Conservation (phyloP, 768 basidiomycete genomes). For the Collybia mongolica region DNA sequence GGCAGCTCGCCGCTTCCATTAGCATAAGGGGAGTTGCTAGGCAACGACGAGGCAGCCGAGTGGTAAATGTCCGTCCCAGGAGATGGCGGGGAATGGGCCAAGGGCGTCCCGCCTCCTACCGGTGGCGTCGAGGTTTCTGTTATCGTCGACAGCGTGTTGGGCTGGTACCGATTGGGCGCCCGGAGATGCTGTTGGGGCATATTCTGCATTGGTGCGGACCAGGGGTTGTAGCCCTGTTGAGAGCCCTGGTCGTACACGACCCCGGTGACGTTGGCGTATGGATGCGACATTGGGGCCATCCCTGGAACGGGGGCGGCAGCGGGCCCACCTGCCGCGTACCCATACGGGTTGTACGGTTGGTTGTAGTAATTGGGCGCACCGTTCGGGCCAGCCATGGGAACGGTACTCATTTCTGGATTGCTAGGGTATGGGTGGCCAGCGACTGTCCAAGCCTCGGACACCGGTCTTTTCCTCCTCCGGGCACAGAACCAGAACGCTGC, state of each 20-base stretch:
- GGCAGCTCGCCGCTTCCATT: too few species aligned
- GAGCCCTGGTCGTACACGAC: slow-evolving; percentile 7
- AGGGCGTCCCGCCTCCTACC: slow-evolving; percentile 7
- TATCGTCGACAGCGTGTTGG: slow-evolving; percentile 16
- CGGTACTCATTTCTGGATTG: slow-evolving; percentile 2
- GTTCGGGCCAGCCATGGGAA: not conserved
- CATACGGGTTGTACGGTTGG: not conserved
- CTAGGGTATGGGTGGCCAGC: slow-evolving; percentile 17
- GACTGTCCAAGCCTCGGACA: slow-evolving; percentile 34
- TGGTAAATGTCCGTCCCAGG: slow-evolving; percentile 5
- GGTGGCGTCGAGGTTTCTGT: slow-evolving; percentile 17
- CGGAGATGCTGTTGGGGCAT: slow-evolving; percentile 14
- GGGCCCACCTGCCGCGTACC: slow-evolving; percentile 2
- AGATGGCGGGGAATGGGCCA: slow-evolving; percentile 12
- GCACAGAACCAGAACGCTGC: slow-evolving; percentile 27
- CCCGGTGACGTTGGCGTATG: slow-evolving; percentile 4
- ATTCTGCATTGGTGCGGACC: not conserved
- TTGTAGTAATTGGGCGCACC: not conserved
- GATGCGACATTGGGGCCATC: slow-evolving; percentile 5
- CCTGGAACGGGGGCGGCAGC: slow-evolving; percentile 8
- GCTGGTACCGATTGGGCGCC: slow-evolving; percentile 15
- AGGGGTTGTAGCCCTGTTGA: slow-evolving; percentile 7
- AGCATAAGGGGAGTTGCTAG: not conserved
- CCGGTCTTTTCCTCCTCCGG: slow-evolving; percentile 23
- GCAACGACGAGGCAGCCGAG: not conserved